Percentiles rank a stretch among this genome's conserved stretches.
Conservation (phyloP, 2,329 filamentous ascomycete species). For the Salinomyces thailandicus region DNA sequence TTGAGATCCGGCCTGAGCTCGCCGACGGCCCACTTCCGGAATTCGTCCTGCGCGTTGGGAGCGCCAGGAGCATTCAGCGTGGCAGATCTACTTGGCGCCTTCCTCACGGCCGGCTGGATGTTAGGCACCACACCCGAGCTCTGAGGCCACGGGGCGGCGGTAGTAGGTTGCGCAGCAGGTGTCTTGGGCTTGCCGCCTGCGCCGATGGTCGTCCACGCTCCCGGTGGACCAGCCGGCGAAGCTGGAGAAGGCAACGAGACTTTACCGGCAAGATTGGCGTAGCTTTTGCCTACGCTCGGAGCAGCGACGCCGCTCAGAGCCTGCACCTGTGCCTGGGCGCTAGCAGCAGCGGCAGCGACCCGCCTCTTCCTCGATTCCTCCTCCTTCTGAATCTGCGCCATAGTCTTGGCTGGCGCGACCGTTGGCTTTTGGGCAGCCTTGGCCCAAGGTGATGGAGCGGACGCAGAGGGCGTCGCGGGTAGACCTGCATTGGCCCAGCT, state of each 20-base stretch:
- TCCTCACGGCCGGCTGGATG: slow-evolving; percentile 17
- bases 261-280: slow-evolving; percentile 89
- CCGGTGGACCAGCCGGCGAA: slow-evolving; percentile 45
- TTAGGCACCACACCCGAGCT: slow-evolving; percentile 33
- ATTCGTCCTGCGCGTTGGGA: slow-evolving; percentile 72
- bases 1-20: slow-evolving; percentile 67
- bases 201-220: slow-evolving; percentile 90
- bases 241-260: slow-evolving; percentile 33
- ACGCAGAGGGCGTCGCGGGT: slow-evolving; percentile 49
- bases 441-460: slow-evolving; percentile 48
- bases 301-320: slow-evolving; percentile 33
- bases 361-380: slow-evolving; percentile 84
- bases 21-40: slow-evolving; percentile 81
- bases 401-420: slow-evolving; percentile 62
- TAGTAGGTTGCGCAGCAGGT: slow-evolving; percentile 45
- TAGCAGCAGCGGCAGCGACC: slow-evolving; percentile 44
- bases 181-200: slow-evolving; percentile 84
- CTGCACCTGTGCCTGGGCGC: slow-evolving; percentile 35
- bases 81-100: slow-evolving; percentile 42
- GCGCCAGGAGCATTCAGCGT: slow-evolving; percentile 41
- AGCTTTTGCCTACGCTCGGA: slow-evolving; percentile 61
- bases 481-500: slow-evolving; percentile 74
- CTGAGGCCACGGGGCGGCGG: slow-evolving; percentile 35
- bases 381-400: slow-evolving; percentile 93
- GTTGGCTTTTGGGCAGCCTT: slow-evolving; percentile 50